phyloP scores from a whole-genome alignment of 1,284 basidiomycete species.

The Cryptococcus deneoformans region DNA sequence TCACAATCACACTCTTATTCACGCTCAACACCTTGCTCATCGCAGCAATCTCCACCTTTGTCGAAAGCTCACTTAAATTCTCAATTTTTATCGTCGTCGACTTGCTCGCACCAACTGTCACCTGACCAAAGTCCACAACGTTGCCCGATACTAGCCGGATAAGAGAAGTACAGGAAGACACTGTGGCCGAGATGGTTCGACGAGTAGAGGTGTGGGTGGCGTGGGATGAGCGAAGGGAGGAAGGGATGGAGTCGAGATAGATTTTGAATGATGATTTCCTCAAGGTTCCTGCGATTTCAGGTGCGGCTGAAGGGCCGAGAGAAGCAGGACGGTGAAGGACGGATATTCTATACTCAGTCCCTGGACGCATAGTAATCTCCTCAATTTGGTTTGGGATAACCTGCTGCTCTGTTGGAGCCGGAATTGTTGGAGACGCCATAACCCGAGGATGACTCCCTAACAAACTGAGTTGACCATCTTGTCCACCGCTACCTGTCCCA shows the following conservation, averaged over 20 bases:
- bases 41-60: constrained; percentile 53
- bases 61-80: constrained; percentile 51
- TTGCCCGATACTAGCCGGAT: constrained; percentile 46
- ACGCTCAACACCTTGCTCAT: constrained; percentile 55
- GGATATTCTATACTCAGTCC: constrained; percentile 53
- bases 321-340: constrained; percentile 50
- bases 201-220: constrained; percentile 9
- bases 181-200: constrained; percentile 48
- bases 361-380: constrained; percentile 53
- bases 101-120: constrained; percentile 53
- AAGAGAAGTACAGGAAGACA: constrained; percentile 53
- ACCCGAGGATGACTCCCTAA: background rate
- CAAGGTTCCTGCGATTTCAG: constrained; percentile 45
- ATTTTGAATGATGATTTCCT: constrained; percentile 49
- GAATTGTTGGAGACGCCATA: constrained; percentile 13
- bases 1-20: constrained; percentile 52
- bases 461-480: too few relatives aligned
- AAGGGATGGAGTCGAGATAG: constrained; percentile 50
- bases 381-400: constrained; percentile 50
- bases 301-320: constrained; percentile 26
- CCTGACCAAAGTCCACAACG: constrained; percentile 53
- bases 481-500: background rate
- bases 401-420: constrained; percentile 14
- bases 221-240: constrained; percentile 13
- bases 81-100: constrained; percentile 48